Percentiles rank a stretch among this genome's conserved stretches.
Conservation (phyloP, 2,329 filamentous ascomycete genomes). For the Ophiosphaerella narmari region DNA sequence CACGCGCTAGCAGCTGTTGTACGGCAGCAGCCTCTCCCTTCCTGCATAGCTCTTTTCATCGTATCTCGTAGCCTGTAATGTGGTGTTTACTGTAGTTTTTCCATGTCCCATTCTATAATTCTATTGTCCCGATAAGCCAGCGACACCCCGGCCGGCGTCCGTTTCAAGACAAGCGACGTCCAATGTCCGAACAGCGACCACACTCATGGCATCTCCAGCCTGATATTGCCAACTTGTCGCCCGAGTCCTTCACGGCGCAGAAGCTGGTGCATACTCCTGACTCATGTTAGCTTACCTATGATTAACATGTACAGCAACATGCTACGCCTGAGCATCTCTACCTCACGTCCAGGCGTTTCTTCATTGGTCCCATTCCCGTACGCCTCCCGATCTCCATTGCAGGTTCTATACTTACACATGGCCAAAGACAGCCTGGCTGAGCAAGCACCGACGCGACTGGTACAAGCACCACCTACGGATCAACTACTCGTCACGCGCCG, state of each 20-base stretch:
- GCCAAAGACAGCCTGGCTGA: slow-evolving; percentile 62
- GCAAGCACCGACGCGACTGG: slow-evolving; percentile 66
- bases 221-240: slow-evolving; percentile 44
- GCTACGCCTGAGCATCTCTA: slow-evolving; percentile 65
- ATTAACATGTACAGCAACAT: slow-evolving; percentile 55
- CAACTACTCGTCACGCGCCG: slow-evolving; percentile 50
- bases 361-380: slow-evolving; percentile 67
- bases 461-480: slow-evolving; percentile 58
- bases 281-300: not conserved
- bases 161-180: slow-evolving; percentile 16
- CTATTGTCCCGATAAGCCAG: slow-evolving; percentile 14
- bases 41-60: slow-evolving; percentile 8
- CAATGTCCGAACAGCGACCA: slow-evolving; percentile 36
- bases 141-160: slow-evolving; percentile 19
- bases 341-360: slow-evolving; percentile 64
- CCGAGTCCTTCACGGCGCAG: slow-evolving; percentile 59
- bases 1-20: slow-evolving; percentile 15
- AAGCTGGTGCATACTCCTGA: slow-evolving; percentile 51
- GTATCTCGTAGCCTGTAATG: slow-evolving; percentile 11
- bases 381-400: slow-evolving; percentile 10
- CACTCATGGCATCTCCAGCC: slow-evolving; percentile 42
- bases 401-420: slow-evolving; percentile 16
- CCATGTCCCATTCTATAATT: slow-evolving; percentile 11
- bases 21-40: slow-evolving; percentile 17
- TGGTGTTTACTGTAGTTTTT: slow-evolving; percentile 16